Conservation (phyloP, 1,139 yeast genomes). For the Wickerhamomyces sp. region DNA sequence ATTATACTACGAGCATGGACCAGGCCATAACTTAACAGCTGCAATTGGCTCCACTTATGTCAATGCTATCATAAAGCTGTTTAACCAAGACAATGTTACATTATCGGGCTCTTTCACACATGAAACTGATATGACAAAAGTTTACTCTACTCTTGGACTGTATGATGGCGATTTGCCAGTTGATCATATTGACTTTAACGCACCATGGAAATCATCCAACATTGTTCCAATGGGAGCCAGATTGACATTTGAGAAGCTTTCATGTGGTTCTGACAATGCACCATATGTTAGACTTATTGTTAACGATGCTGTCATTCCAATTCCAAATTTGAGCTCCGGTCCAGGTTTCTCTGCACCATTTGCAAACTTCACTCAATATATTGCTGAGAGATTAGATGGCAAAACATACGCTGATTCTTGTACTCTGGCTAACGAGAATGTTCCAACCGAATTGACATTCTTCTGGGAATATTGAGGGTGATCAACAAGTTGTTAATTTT, state of each 20-base stretch:
- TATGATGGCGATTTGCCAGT: slow-evolving; percentile 28
- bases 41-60: slow-evolving; percentile 45
- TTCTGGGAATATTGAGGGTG: slow-evolving; percentile 12
- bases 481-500: no score
- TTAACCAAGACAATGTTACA: slow-evolving; percentile 21
- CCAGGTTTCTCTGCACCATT: slow-evolving; percentile 48
- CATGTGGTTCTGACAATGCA: slow-evolving; percentile 25
- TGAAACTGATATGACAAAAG: slow-evolving; percentile 18
- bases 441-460: slow-evolving; percentile 12
- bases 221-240: slow-evolving; percentile 56
- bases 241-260: slow-evolving; percentile 43
- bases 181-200: slow-evolving; percentile 34
- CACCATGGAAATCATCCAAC: slow-evolving; percentile 43
- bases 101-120: slow-evolving; percentile 17
- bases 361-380: slow-evolving; percentile 25
- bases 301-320: slow-evolving; percentile 55
- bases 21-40: slow-evolving; percentile 41
- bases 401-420: slow-evolving; percentile 13
- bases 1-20: slow-evolving; percentile 46
- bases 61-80: slow-evolving; percentile 43
- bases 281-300: slow-evolving; percentile 40
- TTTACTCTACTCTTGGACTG: slow-evolving; percentile 43
- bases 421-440: slow-evolving; percentile 5
- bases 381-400: slow-evolving; percentile 12
- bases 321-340: slow-evolving; percentile 42